A percentile compares a stretch with the other conserved stretches of the same genome.
Evolutionary conservation across 2,329 filamentous ascomycete species (phyloP).

Genomic region (Eurotiales sp.): DNA sequence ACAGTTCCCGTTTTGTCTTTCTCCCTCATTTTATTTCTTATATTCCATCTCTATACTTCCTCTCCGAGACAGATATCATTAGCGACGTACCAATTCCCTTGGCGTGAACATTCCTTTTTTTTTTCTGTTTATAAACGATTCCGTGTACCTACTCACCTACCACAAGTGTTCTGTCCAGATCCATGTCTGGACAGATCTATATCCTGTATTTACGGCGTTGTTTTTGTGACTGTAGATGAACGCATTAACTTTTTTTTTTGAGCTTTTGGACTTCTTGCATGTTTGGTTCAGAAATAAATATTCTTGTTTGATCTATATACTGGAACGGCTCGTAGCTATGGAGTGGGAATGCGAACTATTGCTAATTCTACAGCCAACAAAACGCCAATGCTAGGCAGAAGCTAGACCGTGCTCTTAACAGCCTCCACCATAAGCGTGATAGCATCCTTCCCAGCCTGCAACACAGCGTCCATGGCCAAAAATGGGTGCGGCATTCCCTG

Average conservation of each 20-base stretch:
- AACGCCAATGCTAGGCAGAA: neutral
- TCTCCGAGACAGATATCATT: neutral
- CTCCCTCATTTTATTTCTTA: neutral
- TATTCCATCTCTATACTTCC: neutral
- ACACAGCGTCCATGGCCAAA: slow-evolving; percentile 54
- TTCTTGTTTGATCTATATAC: too few relatives aligned
- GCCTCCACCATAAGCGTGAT: slow-evolving; percentile 46
- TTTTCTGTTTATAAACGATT: neutral
- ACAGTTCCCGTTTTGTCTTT: neutral
- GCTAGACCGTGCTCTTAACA: slow-evolving; percentile 15
- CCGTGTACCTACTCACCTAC: slow-evolving; percentile 5
- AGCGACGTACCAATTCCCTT: neutral
- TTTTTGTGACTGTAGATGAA: slow-evolving; percentile 4
- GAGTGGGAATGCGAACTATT: too few relatives aligned
- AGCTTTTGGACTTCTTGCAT: neutral
- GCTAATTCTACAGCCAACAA: neutral
- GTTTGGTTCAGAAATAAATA: neutral
- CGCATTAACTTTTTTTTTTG: neutral
- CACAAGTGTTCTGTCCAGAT: neutral
- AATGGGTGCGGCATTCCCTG: slow-evolving; percentile 58
- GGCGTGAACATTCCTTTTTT: neutral
- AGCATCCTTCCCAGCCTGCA: slow-evolving; percentile 50
- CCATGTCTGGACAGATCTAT: slow-evolving; percentile 1
- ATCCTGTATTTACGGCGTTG: slow-evolving; percentile 11
- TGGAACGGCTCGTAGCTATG: too few relatives aligned